Evolutionary conservation across 2,329 filamentous ascomycete genomes (phyloP).

Genomic region (Aspergillus sergii): DNA sequence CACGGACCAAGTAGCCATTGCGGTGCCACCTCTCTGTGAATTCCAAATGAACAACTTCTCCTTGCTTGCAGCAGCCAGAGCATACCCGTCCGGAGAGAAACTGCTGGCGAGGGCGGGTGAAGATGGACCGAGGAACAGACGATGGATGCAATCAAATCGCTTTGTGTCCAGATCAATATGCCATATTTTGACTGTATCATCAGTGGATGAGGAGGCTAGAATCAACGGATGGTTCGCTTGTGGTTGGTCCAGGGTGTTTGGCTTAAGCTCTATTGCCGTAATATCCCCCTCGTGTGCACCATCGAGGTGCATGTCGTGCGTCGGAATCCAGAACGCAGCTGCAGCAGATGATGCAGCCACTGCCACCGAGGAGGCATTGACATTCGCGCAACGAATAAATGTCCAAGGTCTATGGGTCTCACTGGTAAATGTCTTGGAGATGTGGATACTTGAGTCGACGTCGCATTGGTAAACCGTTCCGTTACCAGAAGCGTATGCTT

Average conservation of each 20-base stretch:
- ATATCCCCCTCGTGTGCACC: slow-evolving; percentile 46
- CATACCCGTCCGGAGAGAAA: slow-evolving; percentile 52
- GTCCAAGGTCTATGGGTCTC: slow-evolving; percentile 41
- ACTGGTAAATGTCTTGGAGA: slow-evolving; percentile 38
- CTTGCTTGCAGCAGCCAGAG: slow-evolving; percentile 48
- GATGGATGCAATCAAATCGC: slow-evolving; percentile 40
- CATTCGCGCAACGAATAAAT: slow-evolving; percentile 41
- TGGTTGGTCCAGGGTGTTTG: slow-evolving; percentile 27
- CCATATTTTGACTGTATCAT: slow-evolving; percentile 51
- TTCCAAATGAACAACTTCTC: slow-evolving; percentile 51
- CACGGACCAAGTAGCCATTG: slow-evolving; percentile 44
- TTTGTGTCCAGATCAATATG: slow-evolving; percentile 41
- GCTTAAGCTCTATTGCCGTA: slow-evolving; percentile 46
- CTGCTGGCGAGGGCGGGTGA: slow-evolving; percentile 44
- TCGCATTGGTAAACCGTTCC: slow-evolving; percentile 44
- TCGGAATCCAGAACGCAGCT: slow-evolving; percentile 49
- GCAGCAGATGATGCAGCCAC: slow-evolving; percentile 43
- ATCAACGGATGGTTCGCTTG: slow-evolving; percentile 30
- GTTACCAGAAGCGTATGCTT: slow-evolving; percentile 45
- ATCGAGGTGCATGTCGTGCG: slow-evolving; percentile 43
- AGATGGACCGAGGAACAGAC: slow-evolving; percentile 38
- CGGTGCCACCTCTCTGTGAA: slow-evolving; percentile 45
- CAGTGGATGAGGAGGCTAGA: slow-evolving; percentile 50
- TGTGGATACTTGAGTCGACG: slow-evolving; percentile 40
- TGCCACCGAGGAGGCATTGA: slow-evolving; percentile 33